These are phyloP conservation scores for Diaporthe longicolla DNA, from an alignment of 2,329 filamentous ascomycete genomes.

Conservation along the genomic window DNA sequence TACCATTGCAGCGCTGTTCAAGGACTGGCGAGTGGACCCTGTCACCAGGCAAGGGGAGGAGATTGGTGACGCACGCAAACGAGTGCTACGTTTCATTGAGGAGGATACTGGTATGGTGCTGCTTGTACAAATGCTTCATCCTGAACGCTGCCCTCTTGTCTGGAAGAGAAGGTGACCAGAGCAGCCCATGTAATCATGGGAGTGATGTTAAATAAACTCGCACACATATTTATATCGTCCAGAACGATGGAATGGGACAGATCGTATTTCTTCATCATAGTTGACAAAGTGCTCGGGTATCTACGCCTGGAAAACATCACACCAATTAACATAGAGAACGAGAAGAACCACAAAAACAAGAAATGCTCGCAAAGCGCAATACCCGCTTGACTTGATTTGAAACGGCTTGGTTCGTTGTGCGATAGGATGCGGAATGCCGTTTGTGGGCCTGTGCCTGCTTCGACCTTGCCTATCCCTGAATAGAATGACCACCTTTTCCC, in stretches of 20 bases:
- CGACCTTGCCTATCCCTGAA: not conserved
- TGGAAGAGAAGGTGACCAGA: conserved; percentile 43
- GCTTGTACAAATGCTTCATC: conserved; percentile 48
- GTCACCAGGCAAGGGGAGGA: conserved; percentile 43
- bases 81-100: conserved; percentile 46
- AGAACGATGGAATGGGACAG: not conserved
- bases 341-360: not conserved
- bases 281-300: not conserved
- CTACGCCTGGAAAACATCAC: conserved; percentile 13
- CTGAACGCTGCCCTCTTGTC: conserved; percentile 45
- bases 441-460: conserved; percentile 5
- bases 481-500: conserved; percentile 1
- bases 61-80: conserved; percentile 41
- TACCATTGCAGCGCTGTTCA: conserved; percentile 48
- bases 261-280: not conserved
- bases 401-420: not conserved
- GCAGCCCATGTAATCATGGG: not conserved
- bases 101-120: conserved; percentile 45
- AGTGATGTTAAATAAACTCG: not conserved
- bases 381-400: conserved; percentile 29
- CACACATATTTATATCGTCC: not conserved
- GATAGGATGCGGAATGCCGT: not conserved
- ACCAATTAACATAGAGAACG: not conserved
- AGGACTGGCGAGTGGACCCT: conserved; percentile 47
- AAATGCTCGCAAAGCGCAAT: conserved; percentile 21